Base-by-base conservation (phyloP, 768 basidiomycete species). In the Rhizopogon roseolus region DNA sequence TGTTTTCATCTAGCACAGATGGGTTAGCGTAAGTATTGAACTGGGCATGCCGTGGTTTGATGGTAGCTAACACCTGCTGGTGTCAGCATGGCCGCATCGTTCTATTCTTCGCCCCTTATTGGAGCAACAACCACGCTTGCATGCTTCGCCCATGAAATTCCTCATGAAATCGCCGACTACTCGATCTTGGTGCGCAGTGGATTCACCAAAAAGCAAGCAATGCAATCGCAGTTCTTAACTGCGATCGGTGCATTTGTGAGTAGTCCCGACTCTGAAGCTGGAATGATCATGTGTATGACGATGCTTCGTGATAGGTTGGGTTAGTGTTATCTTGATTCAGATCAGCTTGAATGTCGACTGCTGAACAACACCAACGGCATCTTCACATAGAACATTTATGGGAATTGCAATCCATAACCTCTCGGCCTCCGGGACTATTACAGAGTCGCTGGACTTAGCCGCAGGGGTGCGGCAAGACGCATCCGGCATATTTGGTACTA, bases 131-230 rank as follows among this genome's bases (percentile, higher is more conserved):
- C 93, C 3, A 93, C 93, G n/a, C 78, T 96, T 43, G 93, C 93
- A 25, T 95, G 93, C 65, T 96, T 95, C 64, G 91, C 90, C 2
- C 92, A 96, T 67, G 93, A 96, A 71, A 95, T 96, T 50, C 93
- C 93, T 16, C 93, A 96, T 64, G 92, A 96, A 76, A 95, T 96
- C 57, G 93, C 93, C n/a, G 93, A 95, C 67, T 95, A 94, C 64
- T 93, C 90, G n/a, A 94, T 95, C 60, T 75, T 94, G 36, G 82
- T 94, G 45, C 85, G 89, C 40, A 91, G 89, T 61, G 93, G 93
- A 4, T 94, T 95, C 66, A 90, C 86, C 27, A 96, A 96, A 71
- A 76, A 73, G 60, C 91, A 95, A 66, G 93, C 93, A 2, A 94
- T 96, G 93, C 86, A 88, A 62, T 90, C 88, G 32, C 93, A 96